These are phyloP conservation scores for Quercus aquifolioides DNA, from an alignment of 306 rosid genomes.

Conservation along the genomic window DNA sequence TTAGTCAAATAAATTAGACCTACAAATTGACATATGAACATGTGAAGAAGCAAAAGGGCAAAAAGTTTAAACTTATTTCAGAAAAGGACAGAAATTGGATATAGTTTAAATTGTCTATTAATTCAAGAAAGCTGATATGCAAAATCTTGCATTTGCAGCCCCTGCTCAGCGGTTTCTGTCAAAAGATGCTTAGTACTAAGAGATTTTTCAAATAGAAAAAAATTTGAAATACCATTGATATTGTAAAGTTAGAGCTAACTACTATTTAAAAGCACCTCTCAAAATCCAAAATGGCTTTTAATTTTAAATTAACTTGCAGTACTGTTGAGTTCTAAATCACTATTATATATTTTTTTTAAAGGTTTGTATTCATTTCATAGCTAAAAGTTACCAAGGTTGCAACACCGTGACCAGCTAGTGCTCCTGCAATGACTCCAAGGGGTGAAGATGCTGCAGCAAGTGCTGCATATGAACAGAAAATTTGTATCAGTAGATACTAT, in stretches of 20 bases:
- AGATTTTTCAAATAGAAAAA: background rate
- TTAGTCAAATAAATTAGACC: background rate
- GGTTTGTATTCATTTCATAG: background rate
- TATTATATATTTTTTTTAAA: background rate
- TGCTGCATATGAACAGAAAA: slow-evolving; percentile 46
- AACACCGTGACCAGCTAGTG: slow-evolving; percentile 87
- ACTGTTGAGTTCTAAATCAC: background rate
- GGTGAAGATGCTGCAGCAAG: slow-evolving; percentile 99
- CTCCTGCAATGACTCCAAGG: slow-evolving; percentile 93
- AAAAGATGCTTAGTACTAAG: background rate
- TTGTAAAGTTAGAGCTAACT: background rate
- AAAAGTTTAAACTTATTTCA: slow-evolving; percentile 2
- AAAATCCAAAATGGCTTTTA: slow-evolving; percentile 11
- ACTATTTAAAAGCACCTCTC: background rate
- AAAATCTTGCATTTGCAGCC: background rate
- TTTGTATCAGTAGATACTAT: background rate
- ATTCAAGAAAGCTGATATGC: slow-evolving; percentile 1
- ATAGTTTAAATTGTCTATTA: background rate
- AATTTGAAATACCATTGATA: background rate
- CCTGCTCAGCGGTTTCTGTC: background rate
- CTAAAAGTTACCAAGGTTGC: slow-evolving; percentile 76
- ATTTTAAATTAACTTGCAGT: background rate
- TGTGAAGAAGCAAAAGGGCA: slow-evolving; percentile 17
- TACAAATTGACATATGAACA: slow-evolving; percentile 1
- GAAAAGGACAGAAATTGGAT: slow-evolving; percentile 7